A percentile compares a stretch with the other conserved stretches of the same genome.
Conservation (phyloP, 331 rosid species). For the Saraca asoca region DNA sequence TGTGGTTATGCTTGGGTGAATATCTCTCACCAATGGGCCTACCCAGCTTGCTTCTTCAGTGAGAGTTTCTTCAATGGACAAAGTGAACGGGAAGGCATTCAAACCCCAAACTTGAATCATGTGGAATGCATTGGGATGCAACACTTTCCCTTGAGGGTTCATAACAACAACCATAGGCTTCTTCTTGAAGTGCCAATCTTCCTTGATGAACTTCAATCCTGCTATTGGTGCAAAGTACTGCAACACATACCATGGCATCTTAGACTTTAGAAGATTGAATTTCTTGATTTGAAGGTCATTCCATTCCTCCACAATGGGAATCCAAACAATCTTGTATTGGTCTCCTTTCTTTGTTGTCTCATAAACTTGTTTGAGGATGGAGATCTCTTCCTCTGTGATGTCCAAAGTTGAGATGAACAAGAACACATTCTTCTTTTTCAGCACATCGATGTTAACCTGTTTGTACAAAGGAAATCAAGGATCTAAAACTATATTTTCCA, state of each 20-base stretch:
- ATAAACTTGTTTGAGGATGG: conserved; percentile 26
- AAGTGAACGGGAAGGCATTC: conserved; percentile 48
- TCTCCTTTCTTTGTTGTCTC: conserved; percentile 17
- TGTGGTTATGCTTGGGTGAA: conserved; percentile 39
- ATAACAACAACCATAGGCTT: conserved; percentile 41
- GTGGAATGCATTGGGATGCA: conserved; percentile 41
- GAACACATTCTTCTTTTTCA: conserved; percentile 32
- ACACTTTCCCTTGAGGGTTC: conserved; percentile 37
- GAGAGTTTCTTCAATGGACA: conserved; percentile 18
- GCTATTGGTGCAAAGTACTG: conserved; percentile 21
- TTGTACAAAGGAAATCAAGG: neutral
- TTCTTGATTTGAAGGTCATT: neutral
- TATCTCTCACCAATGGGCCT: conserved; percentile 31
- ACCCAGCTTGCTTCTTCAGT: conserved; percentile 21
- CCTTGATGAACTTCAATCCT: conserved; percentile 17
- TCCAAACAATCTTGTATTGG: conserved; percentile 48
- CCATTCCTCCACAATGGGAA: conserved; percentile 42
- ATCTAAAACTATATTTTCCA: no score
- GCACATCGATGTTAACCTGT: conserved; percentile 37
- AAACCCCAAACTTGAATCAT: conserved; percentile 47
- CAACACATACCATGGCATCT: conserved; percentile 37
- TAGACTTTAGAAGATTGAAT: conserved; percentile 15
- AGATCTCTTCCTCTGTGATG: neutral
- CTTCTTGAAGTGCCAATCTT: neutral
- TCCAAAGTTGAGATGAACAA: conserved; percentile 35